Base-by-base conservation (phyloP, 345 rosid species). In the Gossypium anomalum region DNA sequence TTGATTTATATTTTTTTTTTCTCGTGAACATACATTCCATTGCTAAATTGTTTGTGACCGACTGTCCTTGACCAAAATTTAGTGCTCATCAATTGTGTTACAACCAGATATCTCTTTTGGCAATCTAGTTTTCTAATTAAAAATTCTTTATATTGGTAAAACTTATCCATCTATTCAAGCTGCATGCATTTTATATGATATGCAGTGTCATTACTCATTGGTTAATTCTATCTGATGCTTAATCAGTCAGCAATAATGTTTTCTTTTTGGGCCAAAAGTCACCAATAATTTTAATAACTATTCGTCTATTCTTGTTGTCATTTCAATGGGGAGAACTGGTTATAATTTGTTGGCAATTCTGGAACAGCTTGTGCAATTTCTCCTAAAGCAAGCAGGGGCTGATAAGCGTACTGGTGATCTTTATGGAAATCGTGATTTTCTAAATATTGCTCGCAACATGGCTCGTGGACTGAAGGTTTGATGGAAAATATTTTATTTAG, bases 391-490 rank as follows among this genome's bases (percentile, higher is more conserved):
- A 86, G 99, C 99, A 3, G 98, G 98, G 41, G 89, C 88, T 29
- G 97, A 95, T 70, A 95, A 88, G 79, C 89, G 97, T 76, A 93
- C 92, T 17, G 97, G 98, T 53, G 99, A 95, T 88, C 93, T 93
- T 27, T 95, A 81, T 77, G 98, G 99, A 79, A 93, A 92, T 64
- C 92, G 97, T 61, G 99, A 95, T 90, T 76, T 95, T 76, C 76
- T 95, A 62, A 95, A 90, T 81, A 95, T 95, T 84, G 99, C 99
- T 63, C 96, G 98, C 53, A 95, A 95, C 86, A 93, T 95, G 98
- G 99, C 99, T 76, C 98, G 99, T 83, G 99, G 98, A 23, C 86
- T 95, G 73, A 93, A 95, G 99, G 99, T 95, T 67, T 49, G 85
- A 70, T 59, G 19, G 15, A 71, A 69, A 77, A 16, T 75, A 7